Evolutionary conservation across 2,329 filamentous ascomycete species (phyloP).

Genomic region (Sclerotinia borealis): DNA sequence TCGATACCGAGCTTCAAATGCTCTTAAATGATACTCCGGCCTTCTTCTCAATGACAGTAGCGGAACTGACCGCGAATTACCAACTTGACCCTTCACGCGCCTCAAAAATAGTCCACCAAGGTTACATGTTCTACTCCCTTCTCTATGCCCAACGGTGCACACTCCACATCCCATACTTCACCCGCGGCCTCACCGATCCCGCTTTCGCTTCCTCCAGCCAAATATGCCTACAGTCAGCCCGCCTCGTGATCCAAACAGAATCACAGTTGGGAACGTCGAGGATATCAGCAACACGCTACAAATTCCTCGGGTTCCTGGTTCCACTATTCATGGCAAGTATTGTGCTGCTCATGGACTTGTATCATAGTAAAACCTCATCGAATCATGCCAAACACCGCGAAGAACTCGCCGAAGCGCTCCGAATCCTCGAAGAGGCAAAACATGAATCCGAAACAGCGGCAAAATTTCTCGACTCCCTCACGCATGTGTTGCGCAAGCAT

Average conservation of each 20-base stretch:
- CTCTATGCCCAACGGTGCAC: constrained; percentile 34
- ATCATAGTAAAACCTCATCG: constrained; percentile 24
- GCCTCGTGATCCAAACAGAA: constrained; percentile 31
- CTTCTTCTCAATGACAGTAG: constrained; percentile 29
- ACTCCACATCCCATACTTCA: constrained; percentile 34
- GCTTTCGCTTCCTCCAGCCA: constrained; percentile 30
- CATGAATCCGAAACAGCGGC: too few relatives aligned
- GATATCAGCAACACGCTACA: constrained; percentile 19
- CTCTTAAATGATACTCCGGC: constrained; percentile 31
- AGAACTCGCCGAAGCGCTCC: constrained; percentile 31
- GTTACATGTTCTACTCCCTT: constrained; percentile 33
- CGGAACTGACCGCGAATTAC: constrained; percentile 8
- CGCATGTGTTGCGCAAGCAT: too few relatives aligned
- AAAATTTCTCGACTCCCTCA: too few relatives aligned
- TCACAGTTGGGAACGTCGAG: constrained; percentile 17
- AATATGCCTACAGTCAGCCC: constrained; percentile 31
- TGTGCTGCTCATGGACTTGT: constrained; percentile 35
- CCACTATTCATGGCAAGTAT: constrained; percentile 36
- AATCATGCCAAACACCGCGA: constrained; percentile 24
- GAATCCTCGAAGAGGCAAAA: constrained; percentile 17
- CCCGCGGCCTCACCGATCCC: constrained; percentile 23
- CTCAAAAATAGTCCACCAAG: constrained; percentile 29
- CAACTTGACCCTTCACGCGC: constrained; percentile 20
- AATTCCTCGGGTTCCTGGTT: constrained; percentile 21
- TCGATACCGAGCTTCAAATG: constrained; percentile 31